Evolutionary conservation across 2,329 filamentous ascomycete genomes (phyloP), one percentile per base, ranked within the genome.

Genomic region (Xylaria digitata): DNA sequence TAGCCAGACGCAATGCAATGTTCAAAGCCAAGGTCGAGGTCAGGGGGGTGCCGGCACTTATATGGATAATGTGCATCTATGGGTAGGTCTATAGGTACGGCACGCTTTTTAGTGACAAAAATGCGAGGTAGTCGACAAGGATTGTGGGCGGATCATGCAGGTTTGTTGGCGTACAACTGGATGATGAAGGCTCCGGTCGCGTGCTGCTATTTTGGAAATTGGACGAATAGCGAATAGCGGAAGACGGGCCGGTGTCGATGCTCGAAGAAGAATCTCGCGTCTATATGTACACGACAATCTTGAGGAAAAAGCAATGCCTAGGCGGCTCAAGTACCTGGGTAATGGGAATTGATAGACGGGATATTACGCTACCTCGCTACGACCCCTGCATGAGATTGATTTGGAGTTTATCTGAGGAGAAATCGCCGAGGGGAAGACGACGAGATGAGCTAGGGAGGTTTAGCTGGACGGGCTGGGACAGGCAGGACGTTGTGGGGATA

Each of bases 91-190:
- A 32, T 49, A 43, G 34, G 34, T 8, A 37, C 6, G 34, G 8
- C 8, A 37, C 2, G 4, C 11, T 37, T 55, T 61, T 57, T 26
- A 26, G 26, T 26, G 26, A 26, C 42, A 42, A 59, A 23, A 60
- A 55, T 53, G 52, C 8, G 49, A 65, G 37, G 17, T 15, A 49
- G 49, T 53, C 40, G 56, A 54, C 63, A 58, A 63, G 60, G 67
- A 67, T 67, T 66, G 64, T 67, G 64, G 67, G 63, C 60, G 56
- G 63, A 63, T 61, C 45, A 62, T 63, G 63, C 66, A 65, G 62
- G 37, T 56, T 61, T 61, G 62, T 32, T 56, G 46, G 66, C n/a
- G 63, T 63, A 62, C 65, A 48, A 9, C 30, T 65, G 65, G 52
- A 53, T 45, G 45, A 40, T 34, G 42, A 58, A 55, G 54, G 57